Percentiles rank a stretch among this genome's conserved stretches.
phyloP scores from a whole-genome alignment of 768 basidiomycete genomes.

The Xerocomellus chrysenteron region DNA sequence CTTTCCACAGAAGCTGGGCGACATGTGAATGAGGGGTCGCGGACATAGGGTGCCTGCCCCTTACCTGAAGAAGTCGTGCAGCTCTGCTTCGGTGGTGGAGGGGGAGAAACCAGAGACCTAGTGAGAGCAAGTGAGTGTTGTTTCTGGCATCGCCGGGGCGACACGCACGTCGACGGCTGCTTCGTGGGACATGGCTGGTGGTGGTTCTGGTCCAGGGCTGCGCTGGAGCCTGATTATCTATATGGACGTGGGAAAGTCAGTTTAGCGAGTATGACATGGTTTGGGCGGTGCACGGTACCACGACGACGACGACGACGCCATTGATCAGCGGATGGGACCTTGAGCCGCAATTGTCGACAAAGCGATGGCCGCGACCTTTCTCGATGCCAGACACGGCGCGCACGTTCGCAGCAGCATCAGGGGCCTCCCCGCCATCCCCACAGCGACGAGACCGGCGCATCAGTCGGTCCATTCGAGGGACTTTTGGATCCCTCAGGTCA shows the following conservation, averaged over 20 bases:
- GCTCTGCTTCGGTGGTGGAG: slow-evolving; percentile 60
- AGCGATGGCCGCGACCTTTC: slow-evolving; percentile 20
- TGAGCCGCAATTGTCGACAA: slow-evolving; percentile 1
- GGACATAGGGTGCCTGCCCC: slow-evolving; percentile 17
- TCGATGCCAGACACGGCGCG: slow-evolving; percentile 2
- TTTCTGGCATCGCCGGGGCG: not conserved
- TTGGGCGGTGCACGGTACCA: slow-evolving; percentile 10
- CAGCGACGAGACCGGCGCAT: not conserved
- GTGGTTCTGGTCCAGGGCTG: not conserved
- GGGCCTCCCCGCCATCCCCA: slow-evolving; percentile 31
- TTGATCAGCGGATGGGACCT: slow-evolving; percentile 2
- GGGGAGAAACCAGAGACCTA: slow-evolving; percentile 75
- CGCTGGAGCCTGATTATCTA: not conserved
- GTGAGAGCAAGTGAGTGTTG: not conserved
- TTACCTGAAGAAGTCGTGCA: slow-evolving; percentile 82
- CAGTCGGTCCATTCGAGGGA: slow-evolving; percentile 46
- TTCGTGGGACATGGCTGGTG: slow-evolving; percentile 22
- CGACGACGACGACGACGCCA: slow-evolving; percentile 9
- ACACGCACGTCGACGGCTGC: slow-evolving; percentile 38
- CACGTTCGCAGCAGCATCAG: slow-evolving; percentile 23
- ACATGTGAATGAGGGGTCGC: slow-evolving; percentile 1
- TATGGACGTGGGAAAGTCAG: slow-evolving; percentile 11
- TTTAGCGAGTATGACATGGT: slow-evolving; percentile 11
- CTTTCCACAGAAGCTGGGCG: slow-evolving; percentile 82
- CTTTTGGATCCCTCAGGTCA: slow-evolving; percentile 90